These are phyloP conservation scores for Phalaenopsis hybrid DNA, from an alignment of 116 monocot species.

Conservation along the genomic window DNA sequence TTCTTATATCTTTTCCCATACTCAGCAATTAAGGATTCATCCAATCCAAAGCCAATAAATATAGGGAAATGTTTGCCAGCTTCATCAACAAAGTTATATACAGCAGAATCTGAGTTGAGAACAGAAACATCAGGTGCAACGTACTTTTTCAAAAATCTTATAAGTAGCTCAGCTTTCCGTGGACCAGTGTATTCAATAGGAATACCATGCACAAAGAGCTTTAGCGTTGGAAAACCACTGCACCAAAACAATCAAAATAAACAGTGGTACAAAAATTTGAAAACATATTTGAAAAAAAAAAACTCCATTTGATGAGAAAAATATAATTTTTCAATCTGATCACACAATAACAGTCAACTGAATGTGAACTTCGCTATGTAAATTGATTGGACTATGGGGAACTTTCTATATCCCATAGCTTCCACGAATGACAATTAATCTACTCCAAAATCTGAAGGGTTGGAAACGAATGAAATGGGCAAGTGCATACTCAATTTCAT, in stretches of 20 bases:
- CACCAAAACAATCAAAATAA: too few relatives aligned
- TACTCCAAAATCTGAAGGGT: background rate
- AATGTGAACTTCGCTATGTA: background rate
- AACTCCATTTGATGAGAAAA: too few relatives aligned
- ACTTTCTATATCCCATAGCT: background rate
- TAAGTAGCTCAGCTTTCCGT: conserved; percentile 79
- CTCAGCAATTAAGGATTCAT: conserved; percentile 54
- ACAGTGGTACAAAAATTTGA: too few relatives aligned
- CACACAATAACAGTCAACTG: background rate
- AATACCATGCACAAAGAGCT: conserved; percentile 85
- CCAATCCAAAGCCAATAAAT: conserved; percentile 90
- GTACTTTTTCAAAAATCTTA: conserved; percentile 73
- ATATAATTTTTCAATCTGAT: background rate
- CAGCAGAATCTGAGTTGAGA: conserved; percentile 70
- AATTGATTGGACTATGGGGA: background rate
- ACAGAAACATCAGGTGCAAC: conserved; percentile 77
- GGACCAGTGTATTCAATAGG: conserved; percentile 84
- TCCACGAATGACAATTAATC: background rate
- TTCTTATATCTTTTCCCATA: conserved; percentile 71
- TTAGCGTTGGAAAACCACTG: conserved; percentile 76
- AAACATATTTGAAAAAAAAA: too few relatives aligned
- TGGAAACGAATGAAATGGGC: conserved; percentile 7
- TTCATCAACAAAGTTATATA: conserved; percentile 62
- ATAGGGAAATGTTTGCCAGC: conserved; percentile 77
- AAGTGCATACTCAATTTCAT: conserved; percentile 81